A percentile compares a stretch with the other conserved stretches of the same genome.
phyloP scores from a whole-genome alignment of 2,329 filamentous ascomycete species.

The Immersiporthe knoxdaviesiana region DNA sequence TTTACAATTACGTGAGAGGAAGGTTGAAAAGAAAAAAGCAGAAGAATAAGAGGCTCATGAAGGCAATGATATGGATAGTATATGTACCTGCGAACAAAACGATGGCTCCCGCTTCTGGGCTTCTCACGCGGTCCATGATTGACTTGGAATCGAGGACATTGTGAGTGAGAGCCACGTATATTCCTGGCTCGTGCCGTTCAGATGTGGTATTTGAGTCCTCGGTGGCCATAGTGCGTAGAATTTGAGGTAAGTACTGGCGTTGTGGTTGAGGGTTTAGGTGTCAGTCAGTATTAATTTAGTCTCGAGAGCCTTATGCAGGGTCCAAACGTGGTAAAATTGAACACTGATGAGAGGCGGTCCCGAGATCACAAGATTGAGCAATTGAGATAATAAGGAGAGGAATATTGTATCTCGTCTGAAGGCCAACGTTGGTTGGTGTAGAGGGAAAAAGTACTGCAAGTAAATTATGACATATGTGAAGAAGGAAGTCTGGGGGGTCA shows the following conservation, averaged over 20 bases:
- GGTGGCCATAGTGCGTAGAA: not conserved
- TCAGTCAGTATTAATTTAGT: not conserved
- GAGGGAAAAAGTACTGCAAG: not conserved
- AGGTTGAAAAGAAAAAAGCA: not conserved
- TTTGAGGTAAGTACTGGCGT: no score
- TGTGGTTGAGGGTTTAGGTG: not conserved
- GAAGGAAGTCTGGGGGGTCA: not conserved
- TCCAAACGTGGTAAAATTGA: not conserved
- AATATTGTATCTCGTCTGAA: not conserved
- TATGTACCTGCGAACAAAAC: slow-evolving; percentile 77
- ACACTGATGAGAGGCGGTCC: not conserved
- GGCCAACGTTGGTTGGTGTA: no score
- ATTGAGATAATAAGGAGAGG: not conserved
- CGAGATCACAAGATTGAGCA: no score
- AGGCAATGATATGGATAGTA: no score
- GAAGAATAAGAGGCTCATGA: not conserved
- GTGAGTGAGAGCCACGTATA: slow-evolving; percentile 72
- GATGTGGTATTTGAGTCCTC: not conserved
- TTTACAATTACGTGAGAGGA: not conserved
- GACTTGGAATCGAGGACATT: slow-evolving; percentile 59
- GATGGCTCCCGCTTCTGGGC: slow-evolving; percentile 73
- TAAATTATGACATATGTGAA: not conserved
- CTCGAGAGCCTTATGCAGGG: not conserved
- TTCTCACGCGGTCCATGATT: slow-evolving; percentile 70
- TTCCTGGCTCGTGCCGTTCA: slow-evolving; percentile 4